Base-by-base conservation (phyloP, 306 rosid species). In the Pyrus communis region DNA sequence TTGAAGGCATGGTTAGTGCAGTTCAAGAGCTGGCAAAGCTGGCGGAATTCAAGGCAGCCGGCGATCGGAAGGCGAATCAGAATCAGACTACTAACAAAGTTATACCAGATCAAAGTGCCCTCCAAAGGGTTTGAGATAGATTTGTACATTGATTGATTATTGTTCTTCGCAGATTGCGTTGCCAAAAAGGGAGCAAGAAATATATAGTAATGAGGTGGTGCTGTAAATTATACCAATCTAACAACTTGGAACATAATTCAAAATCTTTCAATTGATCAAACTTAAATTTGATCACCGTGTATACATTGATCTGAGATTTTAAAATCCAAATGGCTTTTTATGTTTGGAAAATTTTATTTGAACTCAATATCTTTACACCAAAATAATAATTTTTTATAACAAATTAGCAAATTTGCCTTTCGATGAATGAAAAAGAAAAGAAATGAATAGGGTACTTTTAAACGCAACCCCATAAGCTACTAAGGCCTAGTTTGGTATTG, bases 1-100 rank as follows among this genome's bases (percentile, higher is more conserved):
- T 92, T 23, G 86, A 95, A 83, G 85, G 55, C 72, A 81, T 90
- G 62, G 97, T 89, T 5, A 70, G 79, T 61, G 78, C 75, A 17
- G 96, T 90, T 19, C 86, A 84, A 63, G 88, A 88, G 35, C 79
- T 95, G 0, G 91, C 93, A 4, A 74, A 78, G 4, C 79, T 79
- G 57, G 97, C 92, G 22, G 31, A 71, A 9, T 90, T 81, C 71
- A 33, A 67, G 74, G 52, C 65, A 1, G 76, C 52, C 7, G 12
- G 7, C 8, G 60, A 42, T 31, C 77, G 68, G 61, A 84, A 75
- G 67, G 7, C 58, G 6, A 68, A 79, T 35, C 49, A 76, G 59
- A 55, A 76, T 17, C 79, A 76, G 74, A 45, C 70, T 11, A 65
- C 21, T 66, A 23, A 38, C 15, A 69, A 42, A 51, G n/a, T 46